Percentiles rank a stretch among this genome's conserved stretches.
Evolutionary conservation across 2,329 filamentous ascomycete species (phyloP).

Genomic region (Ophiostoma tasmaniense): DNA sequence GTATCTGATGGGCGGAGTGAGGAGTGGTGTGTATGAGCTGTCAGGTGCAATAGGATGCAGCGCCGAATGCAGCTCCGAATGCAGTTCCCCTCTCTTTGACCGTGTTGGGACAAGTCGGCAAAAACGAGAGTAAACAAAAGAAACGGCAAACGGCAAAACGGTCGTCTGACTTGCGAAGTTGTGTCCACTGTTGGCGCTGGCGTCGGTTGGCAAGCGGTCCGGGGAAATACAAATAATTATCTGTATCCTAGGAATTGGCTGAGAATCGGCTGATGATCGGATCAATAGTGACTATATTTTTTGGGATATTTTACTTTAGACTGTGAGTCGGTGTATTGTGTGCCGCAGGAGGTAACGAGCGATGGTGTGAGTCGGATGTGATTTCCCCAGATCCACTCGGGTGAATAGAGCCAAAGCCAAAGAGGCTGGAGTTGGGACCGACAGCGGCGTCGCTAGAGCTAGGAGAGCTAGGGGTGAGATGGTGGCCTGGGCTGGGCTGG

Average conservation of each 20-base stretch:
- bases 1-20: too few species aligned
- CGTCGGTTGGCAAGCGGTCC: background rate
- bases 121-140: background rate
- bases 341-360: background rate
- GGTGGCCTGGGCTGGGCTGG: background rate
- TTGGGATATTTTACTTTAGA: background rate
- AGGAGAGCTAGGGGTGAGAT: background rate
- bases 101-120: background rate
- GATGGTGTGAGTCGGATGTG: conserved; percentile 1
- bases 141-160: background rate
- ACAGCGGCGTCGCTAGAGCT: background rate
- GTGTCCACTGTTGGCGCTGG: background rate
- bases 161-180: background rate
- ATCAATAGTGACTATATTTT: too few species aligned
- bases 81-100: conserved; percentile 2
- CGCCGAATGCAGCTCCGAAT: conserved; percentile 1
- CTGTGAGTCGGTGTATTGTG: background rate
- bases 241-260: background rate
- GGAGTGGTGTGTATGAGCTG: background rate
- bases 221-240: background rate
- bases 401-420: background rate
- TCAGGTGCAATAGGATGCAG: conserved; percentile 1
- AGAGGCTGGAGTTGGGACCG: background rate
- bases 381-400: conserved; percentile 5
- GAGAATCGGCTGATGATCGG: background rate